Conservation (phyloP, 768 basidiomycete genomes). For the Filobasidium floriforme region DNA sequence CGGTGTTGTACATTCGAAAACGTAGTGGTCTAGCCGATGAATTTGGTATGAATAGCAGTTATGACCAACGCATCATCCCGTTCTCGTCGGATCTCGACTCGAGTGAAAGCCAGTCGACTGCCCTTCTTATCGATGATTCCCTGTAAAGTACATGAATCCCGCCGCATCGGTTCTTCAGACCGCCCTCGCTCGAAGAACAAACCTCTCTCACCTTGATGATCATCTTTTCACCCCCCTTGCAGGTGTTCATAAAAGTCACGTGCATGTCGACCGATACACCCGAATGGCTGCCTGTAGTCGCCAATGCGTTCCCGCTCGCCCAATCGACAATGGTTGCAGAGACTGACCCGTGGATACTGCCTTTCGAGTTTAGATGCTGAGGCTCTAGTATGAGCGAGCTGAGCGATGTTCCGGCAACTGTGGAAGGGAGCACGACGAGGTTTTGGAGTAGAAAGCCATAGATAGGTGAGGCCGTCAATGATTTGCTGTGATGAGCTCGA, state of each 20-base stretch:
- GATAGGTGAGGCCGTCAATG: constrained; percentile 34
- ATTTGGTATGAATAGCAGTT: constrained; percentile 22
- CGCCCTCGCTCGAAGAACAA: too few relatives aligned
- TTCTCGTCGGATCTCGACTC: constrained; percentile 17
- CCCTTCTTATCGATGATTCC: constrained; percentile 18
- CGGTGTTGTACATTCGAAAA: too few relatives aligned
- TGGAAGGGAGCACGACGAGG: constrained; percentile 7
- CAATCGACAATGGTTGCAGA: constrained; percentile 21
- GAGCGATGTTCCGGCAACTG: constrained; percentile 9
- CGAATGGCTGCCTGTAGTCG: constrained; percentile 14
- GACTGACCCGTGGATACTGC: constrained; percentile 21
- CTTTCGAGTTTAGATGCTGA: constrained; percentile 17
- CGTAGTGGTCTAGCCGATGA: constrained; percentile 13
- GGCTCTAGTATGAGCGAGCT: constrained; percentile 14
- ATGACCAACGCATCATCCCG: constrained; percentile 12
- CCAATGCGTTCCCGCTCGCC: constrained; percentile 20
- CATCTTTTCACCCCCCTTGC: constrained; percentile 13
- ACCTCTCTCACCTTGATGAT: constrained; percentile 2
- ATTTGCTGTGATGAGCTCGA: constrained; percentile 33
- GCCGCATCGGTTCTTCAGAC: too few relatives aligned
- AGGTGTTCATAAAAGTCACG: constrained; percentile 18
- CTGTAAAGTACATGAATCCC: neutral
- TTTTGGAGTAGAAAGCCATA: constrained; percentile 19
- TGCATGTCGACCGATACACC: constrained; percentile 24
- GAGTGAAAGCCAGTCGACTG: constrained; percentile 18